Evolutionary conservation across 345 rosid species (phyloP).

Genomic region (Hibiscus mutabilis): DNA sequence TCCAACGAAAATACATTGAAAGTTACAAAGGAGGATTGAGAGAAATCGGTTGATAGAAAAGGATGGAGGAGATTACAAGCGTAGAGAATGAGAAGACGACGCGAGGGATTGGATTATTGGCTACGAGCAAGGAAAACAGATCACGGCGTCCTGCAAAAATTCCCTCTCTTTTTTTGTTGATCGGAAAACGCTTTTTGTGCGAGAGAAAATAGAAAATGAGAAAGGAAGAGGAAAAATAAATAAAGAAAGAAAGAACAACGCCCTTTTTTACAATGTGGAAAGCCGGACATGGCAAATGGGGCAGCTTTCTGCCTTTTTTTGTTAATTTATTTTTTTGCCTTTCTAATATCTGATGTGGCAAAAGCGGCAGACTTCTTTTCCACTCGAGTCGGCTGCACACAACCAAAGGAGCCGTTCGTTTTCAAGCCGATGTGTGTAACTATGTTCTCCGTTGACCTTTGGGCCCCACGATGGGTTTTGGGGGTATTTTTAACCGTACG

Average conservation of each 20-base stretch:
- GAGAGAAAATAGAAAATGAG: conserved; percentile 13
- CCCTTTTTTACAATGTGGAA: conserved; percentile 24
- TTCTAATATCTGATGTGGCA: conserved; percentile 22
- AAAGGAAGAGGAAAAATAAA: neutral
- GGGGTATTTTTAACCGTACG: conserved; percentile 7
- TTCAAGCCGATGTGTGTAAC: conserved; percentile 21
- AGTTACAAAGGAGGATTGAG: conserved; percentile 6
- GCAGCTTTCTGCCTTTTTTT: neutral
- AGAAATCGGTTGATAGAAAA: neutral
- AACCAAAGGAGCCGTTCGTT: conserved; percentile 17
- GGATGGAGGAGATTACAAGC: conserved; percentile 7
- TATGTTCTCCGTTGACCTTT: neutral
- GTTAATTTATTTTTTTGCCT: neutral
- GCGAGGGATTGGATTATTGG: conserved; percentile 15
- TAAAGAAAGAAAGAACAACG: neutral
- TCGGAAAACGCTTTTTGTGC: conserved; percentile 16
- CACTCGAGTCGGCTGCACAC: conserved; percentile 32
- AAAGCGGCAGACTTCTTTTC: conserved; percentile 19
- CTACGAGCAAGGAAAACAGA: conserved; percentile 27
- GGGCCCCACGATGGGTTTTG: neutral
- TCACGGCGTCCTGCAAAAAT: conserved; percentile 8
- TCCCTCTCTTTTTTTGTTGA: neutral
- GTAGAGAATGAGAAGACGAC: conserved; percentile 17
- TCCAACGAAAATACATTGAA: neutral
- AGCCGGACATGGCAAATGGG: conserved; percentile 1